Evolutionary conservation across 2,329 filamentous ascomycete species (phyloP).

Genomic region (Aspergillus neotritici): DNA sequence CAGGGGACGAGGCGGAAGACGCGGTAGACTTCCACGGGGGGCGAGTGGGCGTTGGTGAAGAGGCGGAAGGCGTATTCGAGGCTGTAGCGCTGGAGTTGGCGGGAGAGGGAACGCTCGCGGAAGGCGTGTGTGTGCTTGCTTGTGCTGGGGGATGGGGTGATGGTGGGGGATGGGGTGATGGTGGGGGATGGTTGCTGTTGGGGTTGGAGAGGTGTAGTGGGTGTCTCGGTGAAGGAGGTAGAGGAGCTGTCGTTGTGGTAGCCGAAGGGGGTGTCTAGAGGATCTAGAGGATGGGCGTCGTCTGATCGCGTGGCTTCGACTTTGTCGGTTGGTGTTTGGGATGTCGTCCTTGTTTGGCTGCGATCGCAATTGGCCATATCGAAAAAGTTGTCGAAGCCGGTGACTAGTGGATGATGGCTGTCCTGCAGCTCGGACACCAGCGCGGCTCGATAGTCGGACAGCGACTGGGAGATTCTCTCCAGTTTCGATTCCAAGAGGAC

Average conservation of each 20-base stretch:
- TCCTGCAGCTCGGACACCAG: too few relatives aligned
- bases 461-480: conserved; percentile 3
- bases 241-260: too few relatives aligned
- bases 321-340: too few relatives aligned
- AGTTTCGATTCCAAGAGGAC: conserved; percentile 54
- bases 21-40: conserved; percentile 46
- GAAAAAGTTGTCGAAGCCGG: too few relatives aligned
- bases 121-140: conserved; percentile 50
- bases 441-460: background rate
- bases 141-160: background rate
- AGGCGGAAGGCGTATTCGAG: conserved; percentile 59
- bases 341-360: too few relatives aligned
- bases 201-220: background rate
- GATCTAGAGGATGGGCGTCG: too few relatives aligned
- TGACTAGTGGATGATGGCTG: too few relatives aligned
- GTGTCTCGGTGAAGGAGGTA: too few relatives aligned
- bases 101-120: conserved; percentile 63
- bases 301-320: too few relatives aligned
- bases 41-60: conserved; percentile 44
- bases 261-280: too few relatives aligned
- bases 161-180: background rate
- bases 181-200: background rate
- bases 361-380: too few relatives aligned
- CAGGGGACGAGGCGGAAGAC: conserved; percentile 66
- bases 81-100: conserved; percentile 62